Conservation (phyloP, 768 basidiomycete genomes). For the Pleurotus citrinopileatus region DNA sequence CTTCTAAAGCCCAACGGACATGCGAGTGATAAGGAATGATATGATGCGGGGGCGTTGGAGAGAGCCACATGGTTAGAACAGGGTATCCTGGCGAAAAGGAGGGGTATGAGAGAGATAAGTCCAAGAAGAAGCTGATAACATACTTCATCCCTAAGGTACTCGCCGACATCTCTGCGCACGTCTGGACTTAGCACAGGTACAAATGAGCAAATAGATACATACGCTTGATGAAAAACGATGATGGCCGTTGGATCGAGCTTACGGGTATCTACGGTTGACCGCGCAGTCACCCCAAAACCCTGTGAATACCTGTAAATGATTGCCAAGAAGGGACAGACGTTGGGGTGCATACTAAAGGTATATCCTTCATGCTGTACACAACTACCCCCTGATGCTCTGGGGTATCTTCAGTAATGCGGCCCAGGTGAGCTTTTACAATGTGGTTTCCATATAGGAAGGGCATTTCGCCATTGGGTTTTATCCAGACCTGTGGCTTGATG, state of each 20-base stretch:
- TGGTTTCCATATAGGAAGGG: slow-evolving; percentile 99
- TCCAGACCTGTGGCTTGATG: slow-evolving; percentile 73
- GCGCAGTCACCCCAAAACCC: slow-evolving; percentile 97
- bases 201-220: slow-evolving; percentile 23
- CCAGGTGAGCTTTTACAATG: slow-evolving; percentile 97
- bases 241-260: slow-evolving; percentile 98
- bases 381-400: slow-evolving; percentile 99
- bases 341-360: slow-evolving; percentile 68
- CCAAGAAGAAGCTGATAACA: slow-evolving; percentile 15
- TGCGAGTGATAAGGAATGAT: slow-evolving; percentile 7
- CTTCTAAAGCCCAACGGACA: slow-evolving; percentile 12
- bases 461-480: slow-evolving; percentile 99
- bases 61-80: slow-evolving; percentile 55
- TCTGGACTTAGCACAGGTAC: slow-evolving; percentile 3
- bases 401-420: slow-evolving; percentile 97
- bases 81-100: slow-evolving; percentile 55
- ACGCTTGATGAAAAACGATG: slow-evolving; percentile 99
- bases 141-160: slow-evolving; percentile 97
- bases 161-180: slow-evolving; percentile 82
- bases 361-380: slow-evolving; percentile 93
- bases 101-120: slow-evolving; percentile 15
- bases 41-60: slow-evolving; percentile 6
- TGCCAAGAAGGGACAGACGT: neutral
- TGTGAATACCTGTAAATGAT: slow-evolving; percentile 26
- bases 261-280: slow-evolving; percentile 92